These are phyloP conservation scores for Trichothecium sympodiale DNA, from an alignment of 2,329 filamentous ascomycete species.

Conservation along the genomic window DNA sequence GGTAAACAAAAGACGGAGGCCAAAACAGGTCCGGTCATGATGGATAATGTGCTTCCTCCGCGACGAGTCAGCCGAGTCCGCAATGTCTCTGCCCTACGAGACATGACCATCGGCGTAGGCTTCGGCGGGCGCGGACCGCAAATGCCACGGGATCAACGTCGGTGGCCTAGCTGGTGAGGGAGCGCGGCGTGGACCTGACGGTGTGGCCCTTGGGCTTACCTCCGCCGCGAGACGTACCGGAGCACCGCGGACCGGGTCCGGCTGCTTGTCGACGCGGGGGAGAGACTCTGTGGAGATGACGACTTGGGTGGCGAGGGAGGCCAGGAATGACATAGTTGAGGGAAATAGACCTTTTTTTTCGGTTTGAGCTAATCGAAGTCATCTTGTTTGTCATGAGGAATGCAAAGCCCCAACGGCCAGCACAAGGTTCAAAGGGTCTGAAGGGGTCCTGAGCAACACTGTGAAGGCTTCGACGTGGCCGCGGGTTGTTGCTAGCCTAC, in stretches of 20 bases:
- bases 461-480: no score
- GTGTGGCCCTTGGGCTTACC: conserved; percentile 45
- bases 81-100: conserved; percentile 32
- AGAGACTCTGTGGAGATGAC: conserved; percentile 59
- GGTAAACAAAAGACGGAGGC: no score
- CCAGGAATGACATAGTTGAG: no score
- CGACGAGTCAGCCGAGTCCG: conserved; percentile 60
- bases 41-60: conserved; percentile 63
- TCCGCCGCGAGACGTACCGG: conserved; percentile 9
- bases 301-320: no score
- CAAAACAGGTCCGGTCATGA: conserved; percentile 25
- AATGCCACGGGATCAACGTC: conserved; percentile 65
- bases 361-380: no score
- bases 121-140: conserved; percentile 48
- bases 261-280: conserved; percentile 46
- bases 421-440: no score
- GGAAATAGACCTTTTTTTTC: no score
- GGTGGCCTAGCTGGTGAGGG: conserved; percentile 46
- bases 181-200: conserved; percentile 48
- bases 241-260: conserved; percentile 38
- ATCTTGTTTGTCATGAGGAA: no score
- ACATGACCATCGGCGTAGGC: conserved; percentile 30
- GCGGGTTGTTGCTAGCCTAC: no score
- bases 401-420: no score
- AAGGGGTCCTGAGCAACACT: no score